These are phyloP conservation scores for Hypoxylon cercidicola DNA, from an alignment of 495 filamentous ascomycete genomes.

Conservation along the genomic window DNA sequence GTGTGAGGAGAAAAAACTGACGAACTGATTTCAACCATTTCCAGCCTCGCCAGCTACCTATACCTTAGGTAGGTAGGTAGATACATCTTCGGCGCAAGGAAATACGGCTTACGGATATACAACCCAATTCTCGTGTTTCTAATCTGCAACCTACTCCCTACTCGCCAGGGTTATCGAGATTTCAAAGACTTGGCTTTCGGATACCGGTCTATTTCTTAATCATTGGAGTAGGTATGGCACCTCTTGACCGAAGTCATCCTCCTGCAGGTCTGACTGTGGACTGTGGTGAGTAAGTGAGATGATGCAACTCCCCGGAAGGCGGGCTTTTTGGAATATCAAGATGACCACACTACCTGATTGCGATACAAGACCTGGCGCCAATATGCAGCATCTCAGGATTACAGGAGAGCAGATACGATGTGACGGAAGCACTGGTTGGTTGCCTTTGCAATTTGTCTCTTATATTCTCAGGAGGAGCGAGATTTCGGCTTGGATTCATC, in stretches of 20 bases:
- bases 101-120: background rate
- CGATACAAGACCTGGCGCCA: background rate
- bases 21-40: too few species aligned
- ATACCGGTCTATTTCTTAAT: constrained; percentile 7
- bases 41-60: too few species aligned
- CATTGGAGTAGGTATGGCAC: constrained; percentile 3
- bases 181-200: background rate
- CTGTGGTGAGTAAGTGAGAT: constrained; percentile 29
- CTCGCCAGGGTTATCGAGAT: background rate
- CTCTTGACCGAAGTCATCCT: constrained; percentile 9
- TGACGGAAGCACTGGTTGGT: background rate
- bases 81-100: background rate
- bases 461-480: constrained; percentile 8
- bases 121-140: background rate
- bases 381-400: constrained; percentile 16
- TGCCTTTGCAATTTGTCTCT: constrained; percentile 2
- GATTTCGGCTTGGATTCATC: background rate
- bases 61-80: background rate
- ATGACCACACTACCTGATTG: constrained; percentile 12
- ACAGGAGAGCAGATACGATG: constrained; percentile 14
- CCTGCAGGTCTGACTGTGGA: constrained; percentile 20
- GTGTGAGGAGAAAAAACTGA: too few species aligned
- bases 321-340: constrained; percentile 15
- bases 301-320: constrained; percentile 27
- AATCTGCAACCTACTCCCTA: background rate